A percentile compares a stretch with the other conserved stretches of the same genome.
Evolutionary conservation across 2,329 filamentous ascomycete species (phyloP).

Genomic region (Berkeleyomyces basicola): DNA sequence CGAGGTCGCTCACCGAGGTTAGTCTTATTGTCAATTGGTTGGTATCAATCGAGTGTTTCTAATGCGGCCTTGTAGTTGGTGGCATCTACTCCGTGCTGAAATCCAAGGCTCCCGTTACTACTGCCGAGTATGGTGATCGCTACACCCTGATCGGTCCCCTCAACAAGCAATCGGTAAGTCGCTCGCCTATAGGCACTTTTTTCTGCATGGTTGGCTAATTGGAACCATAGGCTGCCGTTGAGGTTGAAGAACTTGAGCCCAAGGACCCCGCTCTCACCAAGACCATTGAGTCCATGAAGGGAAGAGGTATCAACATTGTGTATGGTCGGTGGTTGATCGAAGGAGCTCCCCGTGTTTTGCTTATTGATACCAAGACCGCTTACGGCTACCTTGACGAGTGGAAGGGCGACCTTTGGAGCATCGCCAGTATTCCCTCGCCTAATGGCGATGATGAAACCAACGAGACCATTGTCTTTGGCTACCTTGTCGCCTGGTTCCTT

Average conservation of each 20-base stretch:
- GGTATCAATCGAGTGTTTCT: neutral
- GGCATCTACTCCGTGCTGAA: conserved; percentile 99
- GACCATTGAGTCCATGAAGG: conserved; percentile 84
- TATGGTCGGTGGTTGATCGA: conserved; percentile 98
- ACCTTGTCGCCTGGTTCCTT: conserved; percentile 93
- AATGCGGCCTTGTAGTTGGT: conserved; percentile 45
- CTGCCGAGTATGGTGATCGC: conserved; percentile 92
- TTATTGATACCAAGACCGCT: conserved; percentile 89
- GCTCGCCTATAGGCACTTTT: neutral
- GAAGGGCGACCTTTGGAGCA: conserved; percentile 92
- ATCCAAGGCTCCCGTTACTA: conserved; percentile 94
- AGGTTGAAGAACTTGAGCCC: conserved; percentile 86
- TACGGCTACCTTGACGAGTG: conserved; percentile 88
- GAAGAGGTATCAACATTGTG: conserved; percentile 73
- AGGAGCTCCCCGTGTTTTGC: conserved; percentile 77
- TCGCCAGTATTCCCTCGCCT: conserved; percentile 83
- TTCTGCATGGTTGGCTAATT: conserved; percentile 1
- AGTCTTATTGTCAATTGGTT: conserved; percentile 17
- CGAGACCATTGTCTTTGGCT: conserved; percentile 93
- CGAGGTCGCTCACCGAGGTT: conserved; percentile 92
- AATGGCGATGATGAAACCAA: conserved; percentile 88
- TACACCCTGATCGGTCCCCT: conserved; percentile 92
- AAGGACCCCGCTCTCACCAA: conserved; percentile 60
- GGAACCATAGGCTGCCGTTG: conserved; percentile 62
- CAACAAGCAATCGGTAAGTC: conserved; percentile 69